phyloP scores from a whole-genome alignment of 208 protist species.

The Leishmania major region DNA sequence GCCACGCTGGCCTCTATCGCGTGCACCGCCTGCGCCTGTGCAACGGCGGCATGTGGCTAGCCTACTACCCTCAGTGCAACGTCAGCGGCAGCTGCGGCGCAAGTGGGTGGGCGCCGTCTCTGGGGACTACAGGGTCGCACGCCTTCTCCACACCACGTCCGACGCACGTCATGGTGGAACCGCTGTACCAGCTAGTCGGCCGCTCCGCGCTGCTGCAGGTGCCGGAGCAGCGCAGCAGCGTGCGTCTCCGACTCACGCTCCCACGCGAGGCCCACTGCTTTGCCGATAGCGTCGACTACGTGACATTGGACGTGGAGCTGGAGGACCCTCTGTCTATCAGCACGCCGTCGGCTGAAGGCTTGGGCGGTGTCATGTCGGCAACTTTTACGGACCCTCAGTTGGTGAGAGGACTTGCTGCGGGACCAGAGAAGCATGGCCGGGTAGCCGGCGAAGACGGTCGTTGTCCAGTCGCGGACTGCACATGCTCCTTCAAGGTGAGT shows the following conservation, averaged over 20 bases:
- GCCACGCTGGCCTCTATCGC: slow-evolving; percentile 69
- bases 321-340: slow-evolving; percentile 34
- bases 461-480: neutral
- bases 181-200: slow-evolving; percentile 10
- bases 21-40: slow-evolving; percentile 51
- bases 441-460: neutral
- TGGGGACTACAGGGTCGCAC: neutral
- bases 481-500: slow-evolving; percentile 18
- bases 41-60: slow-evolving; percentile 45
- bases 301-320: slow-evolving; percentile 59
- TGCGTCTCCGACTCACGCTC: slow-evolving; percentile 44
- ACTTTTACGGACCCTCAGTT: neutral
- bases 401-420: neutral
- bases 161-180: slow-evolving; percentile 6
- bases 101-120: neutral
- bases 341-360: neutral
- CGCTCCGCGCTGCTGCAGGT: slow-evolving; percentile 34
- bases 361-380: neutral
- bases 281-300: slow-evolving; percentile 55
- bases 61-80: slow-evolving; percentile 30
- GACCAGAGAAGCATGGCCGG: neutral
- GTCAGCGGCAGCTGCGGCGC: neutral
- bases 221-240: slow-evolving; percentile 55
- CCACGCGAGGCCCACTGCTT: slow-evolving; percentile 71
- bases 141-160: neutral